These are phyloP conservation scores for Sisymbrium altissimum DNA, from an alignment of 345 rosid genomes.

Conservation along the genomic window DNA sequence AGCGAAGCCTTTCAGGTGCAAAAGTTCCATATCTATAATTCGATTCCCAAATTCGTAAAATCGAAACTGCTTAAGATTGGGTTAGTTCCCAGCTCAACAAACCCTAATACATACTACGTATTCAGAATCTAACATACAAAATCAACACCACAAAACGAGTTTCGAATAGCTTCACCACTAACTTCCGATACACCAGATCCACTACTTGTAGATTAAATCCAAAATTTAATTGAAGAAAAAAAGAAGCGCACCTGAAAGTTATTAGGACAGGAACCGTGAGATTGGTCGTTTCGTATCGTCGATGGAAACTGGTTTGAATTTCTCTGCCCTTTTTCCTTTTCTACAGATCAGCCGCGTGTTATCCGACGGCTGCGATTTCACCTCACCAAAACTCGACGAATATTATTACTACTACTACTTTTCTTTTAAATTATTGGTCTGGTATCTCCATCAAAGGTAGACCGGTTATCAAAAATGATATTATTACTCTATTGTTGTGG, in stretches of 20 bases:
- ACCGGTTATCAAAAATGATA: background rate
- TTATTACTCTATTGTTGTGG: background rate
- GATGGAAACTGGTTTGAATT: conserved; percentile 32
- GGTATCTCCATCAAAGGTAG: background rate
- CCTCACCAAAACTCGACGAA: background rate
- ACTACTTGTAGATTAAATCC: background rate
- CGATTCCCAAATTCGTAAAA: background rate
- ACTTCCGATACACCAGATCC: conserved; percentile 22
- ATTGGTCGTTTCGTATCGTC: conserved; percentile 28
- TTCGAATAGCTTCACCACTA: conserved; percentile 9
- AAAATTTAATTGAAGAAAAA: background rate
- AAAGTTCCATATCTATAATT: background rate
- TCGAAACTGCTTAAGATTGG: background rate
- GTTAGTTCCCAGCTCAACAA: background rate
- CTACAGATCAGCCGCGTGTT: conserved; percentile 25
- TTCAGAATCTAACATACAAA: conserved; percentile 15
- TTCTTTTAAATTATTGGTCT: background rate
- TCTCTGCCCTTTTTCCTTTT: background rate
- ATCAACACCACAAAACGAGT: background rate
- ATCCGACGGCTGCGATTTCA: conserved; percentile 32
- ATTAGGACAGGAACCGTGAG: conserved; percentile 8
- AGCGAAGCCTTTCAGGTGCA: background rate
- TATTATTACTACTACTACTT: background rate
- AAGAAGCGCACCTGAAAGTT: background rate
- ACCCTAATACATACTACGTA: background rate